These are phyloP conservation scores for Mycena filopes DNA, from an alignment of 768 basidiomycete genomes.

Conservation along the genomic window DNA sequence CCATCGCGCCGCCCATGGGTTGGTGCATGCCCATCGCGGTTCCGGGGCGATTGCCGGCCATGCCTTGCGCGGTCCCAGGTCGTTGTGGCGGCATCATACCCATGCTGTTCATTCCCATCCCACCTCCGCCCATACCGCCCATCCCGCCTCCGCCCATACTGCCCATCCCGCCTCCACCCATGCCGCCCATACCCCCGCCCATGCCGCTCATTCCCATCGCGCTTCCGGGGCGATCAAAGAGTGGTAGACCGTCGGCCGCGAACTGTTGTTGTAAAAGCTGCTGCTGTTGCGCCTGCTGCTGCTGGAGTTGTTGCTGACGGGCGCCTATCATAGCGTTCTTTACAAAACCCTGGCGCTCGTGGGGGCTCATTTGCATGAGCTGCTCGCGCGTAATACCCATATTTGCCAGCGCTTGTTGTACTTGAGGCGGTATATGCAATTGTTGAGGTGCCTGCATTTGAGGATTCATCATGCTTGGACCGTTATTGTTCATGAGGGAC, in stretches of 20 bases:
- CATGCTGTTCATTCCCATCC: slow-evolving; percentile 21
- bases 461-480: slow-evolving; percentile 15
- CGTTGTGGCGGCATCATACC: slow-evolving; percentile 18
- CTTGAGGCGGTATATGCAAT: slow-evolving; percentile 16
- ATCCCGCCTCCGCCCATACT: slow-evolving; percentile 25
- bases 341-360: slow-evolving; percentile 18
- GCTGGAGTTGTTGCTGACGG: slow-evolving; percentile 23
- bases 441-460: slow-evolving; percentile 14
- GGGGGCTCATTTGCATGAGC: slow-evolving; percentile 18
- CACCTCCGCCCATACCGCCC: slow-evolving; percentile 14
- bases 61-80: slow-evolving; percentile 27
- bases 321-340: slow-evolving; percentile 7
- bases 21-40: slow-evolving; percentile 20
- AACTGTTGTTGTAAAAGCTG: slow-evolving; percentile 23
- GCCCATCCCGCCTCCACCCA: slow-evolving; percentile 24
- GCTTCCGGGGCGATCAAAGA: slow-evolving; percentile 26
- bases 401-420: slow-evolving; percentile 7
- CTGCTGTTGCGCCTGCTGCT: slow-evolving; percentile 20
- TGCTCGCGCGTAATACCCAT: slow-evolving; percentile 32
- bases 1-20: slow-evolving; percentile 9
- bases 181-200: slow-evolving; percentile 24
- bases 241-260: slow-evolving; percentile 1
- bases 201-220: slow-evolving; percentile 27
- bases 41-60: slow-evolving; percentile 24
- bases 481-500: slow-evolving; percentile 21